phyloP scores from a whole-genome alignment of 352 stramenopile species.

The Globisporangium canariense region DNA sequence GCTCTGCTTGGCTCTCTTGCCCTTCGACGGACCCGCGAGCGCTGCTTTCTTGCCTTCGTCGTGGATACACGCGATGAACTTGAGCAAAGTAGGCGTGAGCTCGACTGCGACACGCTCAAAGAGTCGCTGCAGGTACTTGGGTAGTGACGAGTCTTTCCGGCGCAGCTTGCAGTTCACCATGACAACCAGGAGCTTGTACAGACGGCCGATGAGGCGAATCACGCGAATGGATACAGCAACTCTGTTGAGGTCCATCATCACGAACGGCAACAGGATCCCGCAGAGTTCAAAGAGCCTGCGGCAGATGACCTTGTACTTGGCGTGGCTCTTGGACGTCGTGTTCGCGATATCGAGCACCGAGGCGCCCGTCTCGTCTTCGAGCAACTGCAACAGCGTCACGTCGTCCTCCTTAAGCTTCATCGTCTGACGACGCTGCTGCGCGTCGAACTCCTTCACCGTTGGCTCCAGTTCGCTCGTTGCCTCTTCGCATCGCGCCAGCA shows the following conservation, averaged over 20 bases:
- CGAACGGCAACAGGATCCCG: conserved; percentile 37
- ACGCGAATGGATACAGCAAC: conserved; percentile 31
- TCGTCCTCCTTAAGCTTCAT: conserved; percentile 44
- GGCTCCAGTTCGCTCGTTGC: conserved; percentile 26
- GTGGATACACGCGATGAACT: conserved; percentile 54
- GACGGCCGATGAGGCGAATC: conserved; percentile 35
- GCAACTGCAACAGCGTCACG: conserved; percentile 26
- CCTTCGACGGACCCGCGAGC: conserved; percentile 13
- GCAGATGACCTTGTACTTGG: conserved; percentile 32
- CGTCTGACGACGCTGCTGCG: conserved; percentile 29
- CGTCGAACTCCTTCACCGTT: conserved; percentile 32
- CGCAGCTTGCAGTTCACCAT: conserved; percentile 42
- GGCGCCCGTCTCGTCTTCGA: conserved; percentile 34
- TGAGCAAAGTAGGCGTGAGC: conserved; percentile 38
- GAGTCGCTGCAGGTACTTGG: conserved; percentile 37
- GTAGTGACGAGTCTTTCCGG: conserved; percentile 35
- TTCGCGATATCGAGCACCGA: conserved; percentile 26
- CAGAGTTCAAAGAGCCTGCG: conserved; percentile 31
- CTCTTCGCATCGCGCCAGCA: conserved; percentile 34
- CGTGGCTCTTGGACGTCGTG: conserved; percentile 15
- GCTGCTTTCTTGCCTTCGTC: conserved; percentile 31
- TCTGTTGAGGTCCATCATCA: conserved; percentile 45
- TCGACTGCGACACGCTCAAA: conserved; percentile 45
- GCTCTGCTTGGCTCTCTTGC: conserved; percentile 2
- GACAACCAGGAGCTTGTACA: conserved; percentile 52